phyloP scores from a whole-genome alignment of 1,139 yeast species.

The Kurtzmaniella quercitrusa region DNA sequence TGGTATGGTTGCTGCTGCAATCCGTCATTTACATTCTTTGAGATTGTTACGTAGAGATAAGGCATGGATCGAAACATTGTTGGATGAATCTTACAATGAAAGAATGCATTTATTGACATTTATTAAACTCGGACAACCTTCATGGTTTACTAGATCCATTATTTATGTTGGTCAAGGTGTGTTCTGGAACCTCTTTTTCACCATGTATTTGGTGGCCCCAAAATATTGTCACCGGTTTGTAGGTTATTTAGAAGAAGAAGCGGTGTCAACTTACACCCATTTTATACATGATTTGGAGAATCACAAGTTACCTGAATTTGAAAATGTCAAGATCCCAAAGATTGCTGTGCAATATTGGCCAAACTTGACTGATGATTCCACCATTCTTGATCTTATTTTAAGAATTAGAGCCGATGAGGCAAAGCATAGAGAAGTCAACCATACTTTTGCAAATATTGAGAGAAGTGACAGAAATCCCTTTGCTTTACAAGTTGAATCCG shows the following conservation, averaged over 20 bases:
- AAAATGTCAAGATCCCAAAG: constrained; percentile 42
- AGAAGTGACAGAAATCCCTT: constrained; percentile 64
- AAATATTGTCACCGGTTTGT: constrained; percentile 71
- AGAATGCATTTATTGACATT: constrained; percentile 74
- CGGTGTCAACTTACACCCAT: constrained; percentile 67
- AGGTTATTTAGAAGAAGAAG: constrained; percentile 78
- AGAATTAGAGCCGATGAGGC: constrained; percentile 65
- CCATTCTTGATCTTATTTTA: constrained; percentile 56
- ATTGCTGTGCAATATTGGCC: constrained; percentile 66
- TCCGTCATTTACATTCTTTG: constrained; percentile 61
- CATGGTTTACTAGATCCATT: constrained; percentile 52
- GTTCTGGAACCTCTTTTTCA: constrained; percentile 63
- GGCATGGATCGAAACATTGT: constrained; percentile 72
- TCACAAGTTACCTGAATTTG: constrained; percentile 50
- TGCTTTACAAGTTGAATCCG: constrained; percentile 43
- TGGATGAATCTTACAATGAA: constrained; percentile 78
- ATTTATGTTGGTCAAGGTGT: constrained; percentile 69
- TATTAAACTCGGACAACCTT: constrained; percentile 62
- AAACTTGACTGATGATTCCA: constrained; percentile 42
- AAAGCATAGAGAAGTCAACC: constrained; percentile 74
- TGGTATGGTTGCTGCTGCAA: constrained; percentile 70
- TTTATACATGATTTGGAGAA: constrained; percentile 50
- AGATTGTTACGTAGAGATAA: constrained; percentile 61
- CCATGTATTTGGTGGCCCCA: constrained; percentile 57
- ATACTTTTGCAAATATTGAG: constrained; percentile 65